Conservation (phyloP, 1,284 basidiomycete species). For the Coriolopsis trogii region DNA sequence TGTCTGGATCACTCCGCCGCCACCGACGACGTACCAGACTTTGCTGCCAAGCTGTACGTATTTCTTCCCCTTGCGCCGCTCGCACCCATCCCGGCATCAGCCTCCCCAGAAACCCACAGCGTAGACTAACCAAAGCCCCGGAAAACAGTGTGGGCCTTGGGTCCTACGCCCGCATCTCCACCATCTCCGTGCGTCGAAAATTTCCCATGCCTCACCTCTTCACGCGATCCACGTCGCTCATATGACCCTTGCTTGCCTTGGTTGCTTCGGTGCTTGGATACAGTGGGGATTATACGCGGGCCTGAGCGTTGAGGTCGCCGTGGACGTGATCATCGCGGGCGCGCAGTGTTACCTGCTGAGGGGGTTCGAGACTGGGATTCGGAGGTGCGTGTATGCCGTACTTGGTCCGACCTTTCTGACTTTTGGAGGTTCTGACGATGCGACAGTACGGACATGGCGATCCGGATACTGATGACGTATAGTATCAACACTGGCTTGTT, state of each 20-base stretch:
- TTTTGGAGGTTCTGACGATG: background rate
- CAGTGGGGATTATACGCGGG: slow-evolving; percentile 30
- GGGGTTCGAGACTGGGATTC: slow-evolving; percentile 26
- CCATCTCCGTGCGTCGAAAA: slow-evolving; percentile 23
- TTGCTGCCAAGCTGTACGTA: slow-evolving; percentile 22
- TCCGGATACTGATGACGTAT: slow-evolving; percentile 15
- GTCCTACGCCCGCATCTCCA: slow-evolving; percentile 15
- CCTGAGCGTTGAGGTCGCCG: slow-evolving; percentile 22
- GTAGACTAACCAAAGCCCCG: background rate
- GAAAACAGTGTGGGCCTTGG: slow-evolving; percentile 11
- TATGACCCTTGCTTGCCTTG: background rate
- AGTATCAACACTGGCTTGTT: slow-evolving; percentile 20
- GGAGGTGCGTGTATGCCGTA: slow-evolving; percentile 13
- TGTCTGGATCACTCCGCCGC: background rate
- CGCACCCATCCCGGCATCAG: too few relatives aligned
- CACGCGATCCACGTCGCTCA: background rate
- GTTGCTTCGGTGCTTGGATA: background rate
- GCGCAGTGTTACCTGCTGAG: slow-evolving; percentile 24
- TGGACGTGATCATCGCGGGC: slow-evolving; percentile 24
- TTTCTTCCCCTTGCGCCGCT: background rate
- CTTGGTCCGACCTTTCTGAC: background rate
- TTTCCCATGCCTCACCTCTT: background rate
- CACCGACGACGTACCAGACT: slow-evolving; percentile 12
- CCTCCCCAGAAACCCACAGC: too few relatives aligned
- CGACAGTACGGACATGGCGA: slow-evolving; percentile 7